Conservation (phyloP, 805 yeast species). For the Candida pseudoglaebosa region DNA sequence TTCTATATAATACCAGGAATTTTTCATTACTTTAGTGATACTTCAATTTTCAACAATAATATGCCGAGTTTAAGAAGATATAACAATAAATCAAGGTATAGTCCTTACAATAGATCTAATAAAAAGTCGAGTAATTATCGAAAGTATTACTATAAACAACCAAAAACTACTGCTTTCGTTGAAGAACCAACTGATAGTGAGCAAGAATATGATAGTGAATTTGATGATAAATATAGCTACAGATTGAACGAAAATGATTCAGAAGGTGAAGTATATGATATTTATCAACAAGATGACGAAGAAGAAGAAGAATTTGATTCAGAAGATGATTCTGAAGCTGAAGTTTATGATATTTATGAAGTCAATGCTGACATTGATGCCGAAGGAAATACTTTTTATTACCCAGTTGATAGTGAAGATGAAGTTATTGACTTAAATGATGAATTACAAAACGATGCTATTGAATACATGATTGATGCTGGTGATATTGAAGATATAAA, state of each 20-base stretch:
- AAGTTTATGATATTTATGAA: constrained; percentile 10
- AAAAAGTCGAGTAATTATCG: constrained; percentile 22
- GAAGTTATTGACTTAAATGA: constrained; percentile 29
- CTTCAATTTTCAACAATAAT: too few relatives aligned
- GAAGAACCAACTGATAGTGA: constrained; percentile 41
- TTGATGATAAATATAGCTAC: constrained; percentile 12
- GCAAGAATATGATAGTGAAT: constrained; percentile 22
- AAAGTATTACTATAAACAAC: constrained; percentile 32
- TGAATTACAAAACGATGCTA: constrained; percentile 28
- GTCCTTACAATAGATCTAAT: constrained; percentile 9
- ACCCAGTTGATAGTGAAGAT: constrained; percentile 14
- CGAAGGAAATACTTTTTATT: constrained; percentile 9
- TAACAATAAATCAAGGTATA: constrained; percentile 2
- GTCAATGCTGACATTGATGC: constrained; percentile 11
- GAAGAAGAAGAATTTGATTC: constrained; percentile 27
- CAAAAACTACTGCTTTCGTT: constrained; percentile 32
- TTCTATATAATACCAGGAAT: too few relatives aligned
- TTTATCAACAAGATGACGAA: constrained; percentile 9
- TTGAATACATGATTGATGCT: constrained; percentile 22
- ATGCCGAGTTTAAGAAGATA: constrained; percentile 1
- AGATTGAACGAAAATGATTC: constrained; percentile 14
- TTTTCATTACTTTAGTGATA: too few relatives aligned
- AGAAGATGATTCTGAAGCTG: constrained; percentile 13
- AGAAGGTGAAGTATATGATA: constrained; percentile 20
- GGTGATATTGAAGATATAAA: constrained; percentile 25